These are phyloP conservation scores for Hirsutella minnesotensis DNA, from an alignment of 2,329 filamentous ascomycete genomes.

Conservation along the genomic window DNA sequence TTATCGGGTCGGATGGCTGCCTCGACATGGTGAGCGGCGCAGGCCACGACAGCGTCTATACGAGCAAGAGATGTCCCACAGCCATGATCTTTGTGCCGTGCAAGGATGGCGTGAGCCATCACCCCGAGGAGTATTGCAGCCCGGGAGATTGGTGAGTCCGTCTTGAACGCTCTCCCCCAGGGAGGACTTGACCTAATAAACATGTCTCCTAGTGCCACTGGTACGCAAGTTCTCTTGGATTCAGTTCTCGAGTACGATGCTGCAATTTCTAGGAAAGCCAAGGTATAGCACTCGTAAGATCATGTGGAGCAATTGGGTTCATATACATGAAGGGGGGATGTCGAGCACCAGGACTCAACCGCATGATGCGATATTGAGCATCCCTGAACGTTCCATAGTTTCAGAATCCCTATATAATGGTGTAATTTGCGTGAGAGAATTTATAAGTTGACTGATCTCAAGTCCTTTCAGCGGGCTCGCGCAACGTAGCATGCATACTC, in stretches of 20 bases:
- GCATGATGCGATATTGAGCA: too few species aligned
- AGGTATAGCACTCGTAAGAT: too few species aligned
- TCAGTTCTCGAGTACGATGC: constrained; percentile 11
- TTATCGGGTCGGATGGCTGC: constrained; percentile 34
- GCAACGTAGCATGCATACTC: too few species aligned
- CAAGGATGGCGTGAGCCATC: constrained; percentile 23
- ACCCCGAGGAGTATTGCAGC: constrained; percentile 22
- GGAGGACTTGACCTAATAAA: not conserved
- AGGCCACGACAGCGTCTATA: constrained; percentile 25
- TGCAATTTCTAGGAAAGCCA: too few species aligned
- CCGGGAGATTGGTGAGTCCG: constrained; percentile 20
- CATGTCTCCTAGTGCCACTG: constrained; percentile 9
- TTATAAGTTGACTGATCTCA: too few species aligned
- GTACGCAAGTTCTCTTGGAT: constrained; percentile 16
- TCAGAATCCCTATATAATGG: too few species aligned
- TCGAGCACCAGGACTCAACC: too few species aligned
- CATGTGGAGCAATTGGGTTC: too few species aligned
- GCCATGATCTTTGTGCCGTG: constrained; percentile 27
- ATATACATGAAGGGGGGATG: too few species aligned
- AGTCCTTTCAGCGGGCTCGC: too few species aligned
- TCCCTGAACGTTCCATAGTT: too few species aligned
- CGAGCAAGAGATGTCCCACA: constrained; percentile 19
- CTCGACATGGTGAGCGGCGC: constrained; percentile 23
- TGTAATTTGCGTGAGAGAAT: too few species aligned
- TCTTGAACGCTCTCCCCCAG: not conserved